Evolutionary conservation across 1,139 yeast genomes (phyloP).

Genomic region (Candida sp.): DNA sequence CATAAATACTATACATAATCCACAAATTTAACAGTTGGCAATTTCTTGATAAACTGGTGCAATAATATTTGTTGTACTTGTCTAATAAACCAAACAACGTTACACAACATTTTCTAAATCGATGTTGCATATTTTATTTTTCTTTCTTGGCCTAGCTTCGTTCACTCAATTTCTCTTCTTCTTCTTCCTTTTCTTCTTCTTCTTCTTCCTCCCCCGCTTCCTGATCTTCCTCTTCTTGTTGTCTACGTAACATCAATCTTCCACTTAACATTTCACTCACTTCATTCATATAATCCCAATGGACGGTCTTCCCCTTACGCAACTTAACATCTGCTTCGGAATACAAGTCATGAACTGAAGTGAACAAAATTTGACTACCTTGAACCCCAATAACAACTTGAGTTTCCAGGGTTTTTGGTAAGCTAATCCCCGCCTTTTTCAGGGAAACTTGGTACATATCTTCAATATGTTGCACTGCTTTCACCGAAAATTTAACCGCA

Average conservation of each 20-base stretch:
- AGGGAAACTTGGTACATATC: constrained; percentile 20
- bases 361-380: constrained; percentile 60
- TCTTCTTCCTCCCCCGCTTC: not conserved
- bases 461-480: constrained; percentile 69
- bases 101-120: too few species aligned
- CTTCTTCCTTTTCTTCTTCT: too few species aligned
- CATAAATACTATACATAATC: too few species aligned
- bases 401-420: constrained; percentile 8
- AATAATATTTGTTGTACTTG: too few species aligned
- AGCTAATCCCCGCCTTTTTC: constrained; percentile 7
- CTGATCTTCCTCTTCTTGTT: constrained; percentile 5
- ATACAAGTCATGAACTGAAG: constrained; percentile 54
- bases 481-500: constrained; percentile 68
- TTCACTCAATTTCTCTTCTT: too few species aligned
- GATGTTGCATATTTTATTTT: too few species aligned
- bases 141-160: too few species aligned
- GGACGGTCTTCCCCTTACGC: constrained; percentile 66
- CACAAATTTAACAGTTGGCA: too few species aligned
- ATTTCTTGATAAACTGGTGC: too few species aligned
- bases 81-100: too few species aligned
- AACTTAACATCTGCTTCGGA: constrained; percentile 55
- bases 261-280: constrained; percentile 73
- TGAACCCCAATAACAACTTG: constrained; percentile 71
- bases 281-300: constrained; percentile 61
- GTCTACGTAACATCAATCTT: constrained; percentile 46